Percentiles rank a stretch among this genome's conserved stretches.
Conservation (phyloP, 2,329 filamentous ascomycete genomes). For the Penicillium paneum region DNA sequence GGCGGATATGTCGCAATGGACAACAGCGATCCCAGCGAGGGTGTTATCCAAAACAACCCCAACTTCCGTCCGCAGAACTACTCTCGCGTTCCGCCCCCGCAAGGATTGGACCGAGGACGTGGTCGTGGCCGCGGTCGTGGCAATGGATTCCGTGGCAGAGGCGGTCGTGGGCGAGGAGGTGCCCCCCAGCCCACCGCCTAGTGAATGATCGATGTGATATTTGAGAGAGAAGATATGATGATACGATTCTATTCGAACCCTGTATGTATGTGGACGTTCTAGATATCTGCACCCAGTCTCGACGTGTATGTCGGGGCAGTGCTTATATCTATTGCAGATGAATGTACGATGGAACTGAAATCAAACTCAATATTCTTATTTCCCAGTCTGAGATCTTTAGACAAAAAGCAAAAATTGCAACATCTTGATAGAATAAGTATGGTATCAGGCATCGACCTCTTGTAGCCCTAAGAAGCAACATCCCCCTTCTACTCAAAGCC, state of each 20-base stretch:
- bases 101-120: constrained; percentile 38
- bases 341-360: constrained; percentile 8
- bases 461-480: background rate
- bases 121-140: constrained; percentile 38
- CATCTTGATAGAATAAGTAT: background rate
- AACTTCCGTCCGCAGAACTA: constrained; percentile 56
- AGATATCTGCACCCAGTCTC: background rate
- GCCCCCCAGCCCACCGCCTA: constrained; percentile 14
- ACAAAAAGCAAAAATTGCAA: background rate
- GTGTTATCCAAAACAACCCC: constrained; percentile 55
- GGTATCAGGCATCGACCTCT: background rate
- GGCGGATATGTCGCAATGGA: constrained; percentile 44
- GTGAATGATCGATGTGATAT: constrained; percentile 1
- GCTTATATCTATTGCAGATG: constrained; percentile 1
- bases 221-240: background rate
- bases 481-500: background rate
- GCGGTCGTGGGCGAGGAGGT: constrained; percentile 31
- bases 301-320: background rate
- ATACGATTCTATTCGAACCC: constrained; percentile 1
- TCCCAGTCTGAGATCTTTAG: background rate
- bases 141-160: constrained; percentile 31
- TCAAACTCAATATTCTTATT: background rate
- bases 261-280: constrained; percentile 8
- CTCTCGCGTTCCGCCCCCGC: constrained; percentile 50
- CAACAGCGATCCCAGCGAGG: constrained; percentile 51